These are phyloP conservation scores for Fusarium continuum DNA, from an alignment of 2,329 filamentous ascomycete genomes.

Conservation along the genomic window DNA sequence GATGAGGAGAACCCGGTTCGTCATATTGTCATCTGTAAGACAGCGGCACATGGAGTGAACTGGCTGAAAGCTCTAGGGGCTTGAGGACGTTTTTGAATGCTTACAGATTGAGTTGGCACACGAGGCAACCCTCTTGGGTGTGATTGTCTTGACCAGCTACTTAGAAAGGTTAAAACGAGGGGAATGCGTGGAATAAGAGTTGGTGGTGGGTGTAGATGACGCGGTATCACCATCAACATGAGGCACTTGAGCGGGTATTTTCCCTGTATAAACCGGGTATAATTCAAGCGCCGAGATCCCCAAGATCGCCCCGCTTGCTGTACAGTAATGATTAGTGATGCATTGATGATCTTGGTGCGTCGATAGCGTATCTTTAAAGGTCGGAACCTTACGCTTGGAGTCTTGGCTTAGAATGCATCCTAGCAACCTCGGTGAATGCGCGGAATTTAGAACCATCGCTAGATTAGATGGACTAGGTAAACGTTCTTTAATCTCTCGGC, in stretches of 20 bases:
- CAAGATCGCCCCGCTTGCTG: neutral
- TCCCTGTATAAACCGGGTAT: neutral
- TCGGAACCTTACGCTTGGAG: neutral
- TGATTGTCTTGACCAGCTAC: neutral
- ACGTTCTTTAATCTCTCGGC: too few species aligned
- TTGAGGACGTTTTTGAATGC: neutral
- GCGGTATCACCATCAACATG: neutral
- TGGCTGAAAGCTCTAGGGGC: too few species aligned
- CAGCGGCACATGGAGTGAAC: neutral
- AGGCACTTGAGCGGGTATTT: too few species aligned
- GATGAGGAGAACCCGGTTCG: neutral
- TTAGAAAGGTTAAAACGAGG: neutral
- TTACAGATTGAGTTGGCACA: neutral
- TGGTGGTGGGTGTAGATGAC: neutral
- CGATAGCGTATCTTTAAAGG: neutral
- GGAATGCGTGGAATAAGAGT: neutral
- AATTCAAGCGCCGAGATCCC: constrained; percentile 2
- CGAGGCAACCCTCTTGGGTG: neutral
- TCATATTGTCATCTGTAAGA: neutral
- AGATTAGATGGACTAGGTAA: too few species aligned
- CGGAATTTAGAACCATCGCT: too few species aligned
- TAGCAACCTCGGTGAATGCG: constrained; percentile 10
- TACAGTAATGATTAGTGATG: neutral
- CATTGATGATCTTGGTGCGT: neutral
- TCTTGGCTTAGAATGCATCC: neutral